These are phyloP conservation scores for Lactifluus volemus DNA, from an alignment of 768 basidiomycete genomes.

Conservation along the genomic window DNA sequence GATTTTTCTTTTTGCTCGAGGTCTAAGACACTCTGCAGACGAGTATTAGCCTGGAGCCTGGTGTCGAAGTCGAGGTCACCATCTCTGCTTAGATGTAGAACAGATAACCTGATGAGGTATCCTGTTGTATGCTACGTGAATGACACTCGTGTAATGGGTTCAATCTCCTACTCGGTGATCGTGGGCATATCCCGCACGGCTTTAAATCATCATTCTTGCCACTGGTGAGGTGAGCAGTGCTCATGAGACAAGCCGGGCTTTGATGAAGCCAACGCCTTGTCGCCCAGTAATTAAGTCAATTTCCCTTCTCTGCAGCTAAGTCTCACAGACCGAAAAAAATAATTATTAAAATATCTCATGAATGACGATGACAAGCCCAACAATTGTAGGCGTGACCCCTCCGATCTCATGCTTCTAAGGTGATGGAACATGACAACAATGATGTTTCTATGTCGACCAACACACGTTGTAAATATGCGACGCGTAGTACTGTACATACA, in stretches of 20 bases:
- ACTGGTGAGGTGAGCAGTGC: not conserved
- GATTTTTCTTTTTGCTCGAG: not conserved
- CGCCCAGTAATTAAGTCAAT: too few species aligned
- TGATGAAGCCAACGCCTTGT: too few species aligned
- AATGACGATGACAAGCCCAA: too few species aligned
- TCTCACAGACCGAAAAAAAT: too few species aligned
- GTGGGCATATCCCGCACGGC: not conserved
- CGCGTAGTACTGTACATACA: too few species aligned
- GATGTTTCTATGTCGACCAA: too few species aligned
- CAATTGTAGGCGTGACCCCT: too few species aligned
- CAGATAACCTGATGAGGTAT: not conserved
- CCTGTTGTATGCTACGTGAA: slow-evolving; percentile 3
- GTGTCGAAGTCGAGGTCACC: slow-evolving; percentile 98
- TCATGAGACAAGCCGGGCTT: not conserved
- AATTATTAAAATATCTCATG: too few species aligned
- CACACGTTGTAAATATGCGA: too few species aligned
- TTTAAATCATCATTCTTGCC: not conserved
- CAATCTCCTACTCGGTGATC: not conserved
- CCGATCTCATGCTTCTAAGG: too few species aligned
- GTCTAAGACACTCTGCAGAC: slow-evolving; percentile 46
- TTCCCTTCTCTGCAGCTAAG: too few species aligned
- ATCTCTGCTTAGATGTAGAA: slow-evolving; percentile 57
- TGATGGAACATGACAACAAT: too few species aligned
- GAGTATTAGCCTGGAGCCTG: slow-evolving; percentile 96
- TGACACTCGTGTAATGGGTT: not conserved